phyloP scores from a whole-genome alignment of 2,329 filamentous ascomycete species.

The Calonectria naviculata region DNA sequence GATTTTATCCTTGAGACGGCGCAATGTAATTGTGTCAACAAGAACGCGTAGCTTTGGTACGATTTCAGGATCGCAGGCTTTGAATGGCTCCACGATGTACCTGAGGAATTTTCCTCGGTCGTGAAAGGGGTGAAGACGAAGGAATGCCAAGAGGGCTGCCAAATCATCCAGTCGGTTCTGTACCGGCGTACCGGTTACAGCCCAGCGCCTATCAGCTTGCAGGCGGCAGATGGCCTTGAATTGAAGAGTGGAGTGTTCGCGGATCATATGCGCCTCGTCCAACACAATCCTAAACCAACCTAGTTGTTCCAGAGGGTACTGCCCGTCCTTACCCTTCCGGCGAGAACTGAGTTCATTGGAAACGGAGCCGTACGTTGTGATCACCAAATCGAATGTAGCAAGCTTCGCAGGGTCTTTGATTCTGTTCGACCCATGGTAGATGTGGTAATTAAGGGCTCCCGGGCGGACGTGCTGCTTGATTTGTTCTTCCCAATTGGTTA shows the following conservation, averaged over 20 bases:
- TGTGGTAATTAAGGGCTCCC: slow-evolving; percentile 75
- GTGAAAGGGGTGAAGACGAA: slow-evolving; percentile 87
- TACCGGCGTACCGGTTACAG: slow-evolving; percentile 95
- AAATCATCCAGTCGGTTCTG: slow-evolving; percentile 95
- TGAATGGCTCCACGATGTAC: slow-evolving; percentile 87
- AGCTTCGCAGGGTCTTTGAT: slow-evolving; percentile 76
- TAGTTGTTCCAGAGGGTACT: slow-evolving; percentile 77
- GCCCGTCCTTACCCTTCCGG: slow-evolving; percentile 67
- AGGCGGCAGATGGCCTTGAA: slow-evolving; percentile 88
- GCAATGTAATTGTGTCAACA: slow-evolving; percentile 93
- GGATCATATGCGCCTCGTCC: slow-evolving; percentile 95
- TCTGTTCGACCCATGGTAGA: slow-evolving; percentile 87
- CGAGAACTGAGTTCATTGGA: slow-evolving; percentile 80
- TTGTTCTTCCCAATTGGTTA: slow-evolving; percentile 95
- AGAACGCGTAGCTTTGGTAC: slow-evolving; percentile 87
- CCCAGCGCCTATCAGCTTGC: slow-evolving; percentile 87
- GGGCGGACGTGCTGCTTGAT: slow-evolving; percentile 82
- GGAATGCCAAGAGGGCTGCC: slow-evolving; percentile 85
- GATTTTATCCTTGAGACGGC: slow-evolving; percentile 92
- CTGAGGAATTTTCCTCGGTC: slow-evolving; percentile 80
- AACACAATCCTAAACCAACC: slow-evolving; percentile 95
- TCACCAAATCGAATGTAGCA: slow-evolving; percentile 81
- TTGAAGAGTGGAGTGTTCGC: slow-evolving; percentile 83
- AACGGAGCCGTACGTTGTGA: slow-evolving; percentile 93
- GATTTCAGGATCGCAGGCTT: slow-evolving; percentile 84